Conservation (phyloP, 2,329 filamentous ascomycete genomes). For the Dothidotthia symphoricarpi region DNA sequence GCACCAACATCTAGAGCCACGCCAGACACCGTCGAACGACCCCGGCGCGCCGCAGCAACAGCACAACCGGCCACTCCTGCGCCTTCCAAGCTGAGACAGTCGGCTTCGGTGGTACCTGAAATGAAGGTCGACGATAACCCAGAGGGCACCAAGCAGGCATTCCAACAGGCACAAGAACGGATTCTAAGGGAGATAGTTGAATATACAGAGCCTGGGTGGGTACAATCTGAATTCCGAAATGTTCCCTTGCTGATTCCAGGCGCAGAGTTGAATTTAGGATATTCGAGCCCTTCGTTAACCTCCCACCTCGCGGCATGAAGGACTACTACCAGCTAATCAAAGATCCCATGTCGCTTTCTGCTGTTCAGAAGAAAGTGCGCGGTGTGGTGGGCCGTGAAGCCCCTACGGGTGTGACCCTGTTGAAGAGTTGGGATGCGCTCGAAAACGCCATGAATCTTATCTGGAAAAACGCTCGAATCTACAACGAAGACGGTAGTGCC, state of each 20-base stretch:
- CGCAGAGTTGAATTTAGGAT: constrained; percentile 61
- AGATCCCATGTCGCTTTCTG: constrained; percentile 75
- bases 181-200: constrained; percentile 71
- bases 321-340: constrained; percentile 87
- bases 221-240: neutral
- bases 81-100: constrained; percentile 34
- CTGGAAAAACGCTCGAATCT: constrained; percentile 84
- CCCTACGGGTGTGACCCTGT: constrained; percentile 61
- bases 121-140: constrained; percentile 21
- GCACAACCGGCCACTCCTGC: constrained; percentile 32
- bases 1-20: constrained; percentile 20
- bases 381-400: constrained; percentile 69
- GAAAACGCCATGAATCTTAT: constrained; percentile 77
- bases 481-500: constrained; percentile 88
- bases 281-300: constrained; percentile 71
- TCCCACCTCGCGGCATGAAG: constrained; percentile 71
- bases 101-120: constrained; percentile 24
- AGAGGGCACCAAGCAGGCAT: constrained; percentile 58
- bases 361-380: constrained; percentile 72
- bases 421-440: constrained; percentile 79
- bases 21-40: constrained; percentile 29
- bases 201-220: constrained; percentile 57
- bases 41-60: constrained; percentile 33
- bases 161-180: constrained; percentile 85
- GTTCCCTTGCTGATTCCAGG: constrained; percentile 8